Conservation (phyloP, 345 rosid species). For the Clarkia xantiana region DNA sequence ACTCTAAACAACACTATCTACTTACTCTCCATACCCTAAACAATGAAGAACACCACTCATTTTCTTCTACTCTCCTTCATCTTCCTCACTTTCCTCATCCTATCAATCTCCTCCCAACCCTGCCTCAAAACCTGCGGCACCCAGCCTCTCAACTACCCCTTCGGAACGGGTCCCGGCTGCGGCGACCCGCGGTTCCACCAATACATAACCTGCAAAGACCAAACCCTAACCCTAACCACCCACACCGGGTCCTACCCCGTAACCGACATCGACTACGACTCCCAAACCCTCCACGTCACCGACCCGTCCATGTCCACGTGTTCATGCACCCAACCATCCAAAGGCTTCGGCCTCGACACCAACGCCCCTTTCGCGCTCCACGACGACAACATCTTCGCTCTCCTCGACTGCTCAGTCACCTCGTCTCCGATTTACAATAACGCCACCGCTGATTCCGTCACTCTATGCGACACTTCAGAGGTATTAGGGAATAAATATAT, state of each 20-base stretch:
- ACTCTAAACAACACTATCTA: no score
- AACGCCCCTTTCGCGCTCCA: constrained; percentile 78
- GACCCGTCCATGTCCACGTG: constrained; percentile 91
- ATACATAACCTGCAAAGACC: constrained; percentile 36
- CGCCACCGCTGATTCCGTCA: constrained; percentile 19
- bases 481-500: no score
- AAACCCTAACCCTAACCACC: constrained; percentile 46
- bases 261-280: constrained; percentile 48
- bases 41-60: constrained; percentile 11
- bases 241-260: constrained; percentile 73
- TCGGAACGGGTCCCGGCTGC: constrained; percentile 71
- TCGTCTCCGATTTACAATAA: constrained; percentile 41
- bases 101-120: constrained; percentile 33
- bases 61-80: constrained; percentile 4
- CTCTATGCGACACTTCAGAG: constrained; percentile 63
- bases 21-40: not conserved
- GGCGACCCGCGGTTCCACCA: constrained; percentile 78
- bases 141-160: constrained; percentile 52
- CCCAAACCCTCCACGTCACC: constrained; percentile 42
- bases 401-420: constrained; percentile 56
- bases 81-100: constrained; percentile 1
- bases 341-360: constrained; percentile 77
- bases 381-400: constrained; percentile 59
- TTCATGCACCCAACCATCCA: constrained; percentile 60
- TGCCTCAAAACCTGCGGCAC: constrained; percentile 56